A percentile compares a stretch with the other conserved stretches of the same genome.
These are phyloP conservation scores for Corymbia maculata DNA, from an alignment of 345 rosid species.

Conservation along the genomic window DNA sequence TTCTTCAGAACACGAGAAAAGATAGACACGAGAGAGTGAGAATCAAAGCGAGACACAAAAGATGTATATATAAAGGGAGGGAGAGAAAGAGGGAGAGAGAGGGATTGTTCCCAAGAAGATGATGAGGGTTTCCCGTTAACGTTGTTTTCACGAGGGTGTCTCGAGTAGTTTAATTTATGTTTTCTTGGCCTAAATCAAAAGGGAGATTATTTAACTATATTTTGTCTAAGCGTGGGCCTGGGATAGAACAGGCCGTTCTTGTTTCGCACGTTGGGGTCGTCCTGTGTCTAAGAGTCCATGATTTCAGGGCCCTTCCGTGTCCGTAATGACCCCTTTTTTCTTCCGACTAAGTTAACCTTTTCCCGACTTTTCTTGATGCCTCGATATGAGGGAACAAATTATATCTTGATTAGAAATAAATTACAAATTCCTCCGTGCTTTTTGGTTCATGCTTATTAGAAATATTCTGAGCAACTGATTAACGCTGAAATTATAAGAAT, in stretches of 20 bases:
- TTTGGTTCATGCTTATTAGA: neutral
- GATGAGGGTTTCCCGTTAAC: neutral
- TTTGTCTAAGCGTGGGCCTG: neutral
- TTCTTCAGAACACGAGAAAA: neutral
- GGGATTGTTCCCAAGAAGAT: conserved; percentile 4
- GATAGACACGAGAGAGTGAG: neutral
- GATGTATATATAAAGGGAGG: neutral
- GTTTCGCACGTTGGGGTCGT: conserved; percentile 19
- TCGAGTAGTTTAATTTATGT: neutral
- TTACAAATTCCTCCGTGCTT: neutral
- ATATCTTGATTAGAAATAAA: neutral
- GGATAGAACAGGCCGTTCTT: conserved; percentile 1
- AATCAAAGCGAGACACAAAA: neutral
- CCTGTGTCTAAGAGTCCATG: conserved; percentile 3
- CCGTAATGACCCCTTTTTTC: neutral
- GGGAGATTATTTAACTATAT: neutral
- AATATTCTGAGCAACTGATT: neutral
- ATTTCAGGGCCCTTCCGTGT: neutral
- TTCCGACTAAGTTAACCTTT: neutral
- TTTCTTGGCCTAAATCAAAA: neutral
- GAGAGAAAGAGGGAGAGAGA: neutral
- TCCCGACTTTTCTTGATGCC: neutral
- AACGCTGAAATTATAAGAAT: neutral
- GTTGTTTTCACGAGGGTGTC: neutral
- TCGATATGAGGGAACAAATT: neutral